Evolutionary conservation across 2,329 filamentous ascomycete genomes (phyloP).

Genomic region (Aspergillus tubingensis): DNA sequence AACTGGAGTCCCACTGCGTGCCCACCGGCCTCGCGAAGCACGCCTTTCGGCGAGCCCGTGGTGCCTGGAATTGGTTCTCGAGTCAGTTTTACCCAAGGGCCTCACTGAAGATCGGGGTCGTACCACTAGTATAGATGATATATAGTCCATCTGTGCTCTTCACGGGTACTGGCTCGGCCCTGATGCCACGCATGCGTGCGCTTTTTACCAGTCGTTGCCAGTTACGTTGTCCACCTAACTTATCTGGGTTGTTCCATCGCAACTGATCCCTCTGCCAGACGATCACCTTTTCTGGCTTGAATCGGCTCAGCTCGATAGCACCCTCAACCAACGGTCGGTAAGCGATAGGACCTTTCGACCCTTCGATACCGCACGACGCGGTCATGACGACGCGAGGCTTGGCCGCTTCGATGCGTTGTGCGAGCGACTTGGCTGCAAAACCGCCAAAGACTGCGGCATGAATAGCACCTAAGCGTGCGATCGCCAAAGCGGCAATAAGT

Average conservation of each 20-base stretch:
- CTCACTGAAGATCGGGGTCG: background rate
- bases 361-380: constrained; percentile 90
- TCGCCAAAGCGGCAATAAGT: constrained; percentile 81
- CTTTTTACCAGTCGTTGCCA: constrained; percentile 79
- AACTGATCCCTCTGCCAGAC: constrained; percentile 82
- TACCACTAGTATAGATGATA: constrained; percentile 80
- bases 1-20: constrained; percentile 84
- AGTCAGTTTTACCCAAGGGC: constrained; percentile 13
- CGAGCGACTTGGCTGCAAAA: constrained; percentile 77
- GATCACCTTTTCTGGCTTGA: constrained; percentile 72
- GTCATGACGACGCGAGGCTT: constrained; percentile 76
- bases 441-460: constrained; percentile 94
- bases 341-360: constrained; percentile 73
- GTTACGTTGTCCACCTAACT: constrained; percentile 68
- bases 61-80: constrained; percentile 55
- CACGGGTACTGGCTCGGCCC: constrained; percentile 74
- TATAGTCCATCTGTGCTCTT: constrained; percentile 79
- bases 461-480: constrained; percentile 78
- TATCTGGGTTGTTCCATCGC: constrained; percentile 70
- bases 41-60: constrained; percentile 80
- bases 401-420: constrained; percentile 84
- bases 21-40: constrained; percentile 78
- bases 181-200: constrained; percentile 66
- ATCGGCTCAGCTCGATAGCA: constrained; percentile 65
- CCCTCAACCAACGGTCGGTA: constrained; percentile 77